phyloP scores from a whole-genome alignment of 1,139 yeast species.

The Torulaspora pretoriensis region DNA sequence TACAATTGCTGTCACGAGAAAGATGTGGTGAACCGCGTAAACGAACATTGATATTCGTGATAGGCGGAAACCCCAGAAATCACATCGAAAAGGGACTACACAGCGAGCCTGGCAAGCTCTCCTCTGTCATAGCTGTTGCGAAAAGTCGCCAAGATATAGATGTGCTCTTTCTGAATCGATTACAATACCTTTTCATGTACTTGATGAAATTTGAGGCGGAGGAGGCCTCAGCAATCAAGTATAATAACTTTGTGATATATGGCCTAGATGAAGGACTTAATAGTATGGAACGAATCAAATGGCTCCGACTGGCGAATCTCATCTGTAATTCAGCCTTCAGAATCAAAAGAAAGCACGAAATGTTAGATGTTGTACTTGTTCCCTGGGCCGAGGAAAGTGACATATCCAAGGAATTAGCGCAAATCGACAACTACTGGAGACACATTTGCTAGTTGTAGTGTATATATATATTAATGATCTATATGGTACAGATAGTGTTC shows the following conservation, averaged over 20 bases:
- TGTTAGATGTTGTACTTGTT: conserved; percentile 19
- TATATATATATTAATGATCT: conserved; percentile 2
- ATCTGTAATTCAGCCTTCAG: conserved; percentile 27
- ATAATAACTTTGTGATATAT: conserved; percentile 25
- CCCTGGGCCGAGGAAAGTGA: conserved; percentile 7
- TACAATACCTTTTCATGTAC: conserved; percentile 35
- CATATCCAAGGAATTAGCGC: conserved; percentile 8
- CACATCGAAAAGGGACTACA: conserved; percentile 23
- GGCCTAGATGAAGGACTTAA: conserved; percentile 29
- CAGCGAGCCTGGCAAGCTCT: conserved; percentile 12
- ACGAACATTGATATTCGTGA: conserved; percentile 24
- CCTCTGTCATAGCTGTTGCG: conserved; percentile 23
- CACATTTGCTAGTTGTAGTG: conserved; percentile 14
- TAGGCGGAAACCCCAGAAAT: conserved; percentile 27
- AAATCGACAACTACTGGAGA: conserved; percentile 28
- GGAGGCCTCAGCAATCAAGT: conserved; percentile 9
- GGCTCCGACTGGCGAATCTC: conserved; percentile 23
- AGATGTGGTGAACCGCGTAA: conserved; percentile 8
- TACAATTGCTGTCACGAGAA: conserved; percentile 9
- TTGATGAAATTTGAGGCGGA: conserved; percentile 34
- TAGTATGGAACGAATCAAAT: conserved; percentile 9
- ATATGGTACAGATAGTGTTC: conserved; percentile 7
- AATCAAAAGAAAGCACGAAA: conserved; percentile 19
- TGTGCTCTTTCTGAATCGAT: conserved; percentile 29
- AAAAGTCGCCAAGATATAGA: conserved; percentile 22